phyloP scores from a whole-genome alignment of 352 stramenopile genomes.

The Globisporangium lucens region DNA sequence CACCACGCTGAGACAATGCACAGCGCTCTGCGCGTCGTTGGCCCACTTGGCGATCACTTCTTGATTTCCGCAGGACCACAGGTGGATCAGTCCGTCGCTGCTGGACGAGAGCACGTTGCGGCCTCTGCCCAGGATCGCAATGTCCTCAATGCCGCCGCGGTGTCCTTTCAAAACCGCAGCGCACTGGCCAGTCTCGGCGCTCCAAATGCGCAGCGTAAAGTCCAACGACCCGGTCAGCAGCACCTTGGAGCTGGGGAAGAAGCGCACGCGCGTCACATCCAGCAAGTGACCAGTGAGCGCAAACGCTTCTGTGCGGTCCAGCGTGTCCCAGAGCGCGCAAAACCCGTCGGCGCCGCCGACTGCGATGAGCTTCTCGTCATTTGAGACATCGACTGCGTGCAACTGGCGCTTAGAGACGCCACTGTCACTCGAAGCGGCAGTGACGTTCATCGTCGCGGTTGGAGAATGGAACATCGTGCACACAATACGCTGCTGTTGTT shows the following conservation, averaged over 20 bases:
- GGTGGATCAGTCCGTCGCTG: conserved; percentile 56
- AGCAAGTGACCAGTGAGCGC: conserved; percentile 48
- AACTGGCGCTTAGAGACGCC: conserved; percentile 29
- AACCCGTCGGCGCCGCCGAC: conserved; percentile 56
- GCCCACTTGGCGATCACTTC: conserved; percentile 56
- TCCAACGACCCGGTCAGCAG: conserved; percentile 68
- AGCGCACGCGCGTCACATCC: conserved; percentile 54
- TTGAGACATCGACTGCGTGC: conserved; percentile 42
- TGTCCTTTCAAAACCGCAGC: conserved; percentile 62
- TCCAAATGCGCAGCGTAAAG: conserved; percentile 75
- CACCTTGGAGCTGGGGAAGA: conserved; percentile 74
- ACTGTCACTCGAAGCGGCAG: neutral
- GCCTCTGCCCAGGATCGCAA: conserved; percentile 58
- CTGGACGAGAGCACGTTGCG: conserved; percentile 70
- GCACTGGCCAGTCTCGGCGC: conserved; percentile 36
- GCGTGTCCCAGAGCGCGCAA: conserved; percentile 46
- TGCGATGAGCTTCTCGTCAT: conserved; percentile 44
- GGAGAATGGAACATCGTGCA: conserved; percentile 54
- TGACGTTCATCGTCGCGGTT: conserved; percentile 24
- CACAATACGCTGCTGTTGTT: conserved; percentile 19
- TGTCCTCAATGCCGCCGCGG: conserved; percentile 48
- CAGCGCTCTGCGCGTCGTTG: conserved; percentile 48
- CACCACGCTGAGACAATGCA: conserved; percentile 50
- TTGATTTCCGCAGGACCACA: conserved; percentile 64
- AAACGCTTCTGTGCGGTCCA: conserved; percentile 23